Evolutionary conservation across 1,284 basidiomycete species (phyloP), one percentile per base, ranked within the genome.

Genomic region (Trichosporon inkin): DNA sequence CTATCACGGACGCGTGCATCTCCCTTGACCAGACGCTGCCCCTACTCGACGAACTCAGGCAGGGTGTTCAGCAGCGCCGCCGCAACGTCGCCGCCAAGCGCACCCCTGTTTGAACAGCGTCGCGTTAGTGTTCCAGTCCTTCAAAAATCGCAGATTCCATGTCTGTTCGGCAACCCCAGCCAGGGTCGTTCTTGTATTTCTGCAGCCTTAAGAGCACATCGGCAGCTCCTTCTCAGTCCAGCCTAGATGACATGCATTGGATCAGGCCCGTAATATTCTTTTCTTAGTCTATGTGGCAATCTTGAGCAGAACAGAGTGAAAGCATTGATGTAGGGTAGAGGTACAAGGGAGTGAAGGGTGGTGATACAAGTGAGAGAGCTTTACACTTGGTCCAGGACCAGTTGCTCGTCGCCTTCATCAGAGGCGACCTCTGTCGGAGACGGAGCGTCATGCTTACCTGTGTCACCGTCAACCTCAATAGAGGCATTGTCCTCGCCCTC

Each of bases 21-120:
- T 88, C 88, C 35, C 92, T 92, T 89, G 87, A 92, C 71, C 84
- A 85, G 68, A 97, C 92, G 3, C 80, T 92, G 6, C 86, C 86
- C 6, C 82, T 86, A 0, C 82, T 97, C 58, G 86, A 96, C 55
- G 84, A 87, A 58, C 82, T 97, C 24, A 84, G 92, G 19, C 83
- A 86, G 67, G 93, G 88, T 62, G 89, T 95, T 10, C 84, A 82
- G 55, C 87, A 85, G 20, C 85, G 92, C 51, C 82, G 92, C 17
- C 71, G 72, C 60, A 66, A 65, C 47, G 68, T 78, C 63, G 69
- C 68, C 62, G 67, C 67, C 34, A 78, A 73, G 67, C 60, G 44
- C 44, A 55, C 38, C 35, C n/a, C 52, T 36, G 36, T 38, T 20
- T 53, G 53, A 47, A 40, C 53, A 53, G 8, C 4, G 8, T 32